These are phyloP conservation scores for Corrigiola litoralis DNA, from an alignment of 179 eudicot species.

Conservation along the genomic window DNA sequence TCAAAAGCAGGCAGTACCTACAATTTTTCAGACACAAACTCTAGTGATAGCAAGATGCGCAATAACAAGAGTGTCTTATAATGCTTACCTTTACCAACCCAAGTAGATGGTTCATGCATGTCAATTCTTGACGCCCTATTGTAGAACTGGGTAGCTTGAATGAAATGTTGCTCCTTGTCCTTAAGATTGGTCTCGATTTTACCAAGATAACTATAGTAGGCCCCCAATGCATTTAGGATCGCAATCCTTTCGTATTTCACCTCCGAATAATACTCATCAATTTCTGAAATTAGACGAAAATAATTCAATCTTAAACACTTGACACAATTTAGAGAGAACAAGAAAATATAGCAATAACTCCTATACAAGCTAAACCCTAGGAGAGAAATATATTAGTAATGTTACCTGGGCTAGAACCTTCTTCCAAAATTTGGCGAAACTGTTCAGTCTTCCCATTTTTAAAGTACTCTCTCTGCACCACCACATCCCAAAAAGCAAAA, in stretches of 20 bases:
- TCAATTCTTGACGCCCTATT: slow-evolving; percentile 93
- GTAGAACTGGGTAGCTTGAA: slow-evolving; percentile 70
- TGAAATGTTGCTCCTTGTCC: slow-evolving; percentile 74
- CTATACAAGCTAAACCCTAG: not conserved
- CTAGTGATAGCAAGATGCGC: not conserved
- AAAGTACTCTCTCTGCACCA: slow-evolving; percentile 90
- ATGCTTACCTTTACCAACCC: slow-evolving; percentile 87
- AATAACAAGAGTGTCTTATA: not conserved
- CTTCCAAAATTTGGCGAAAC: slow-evolving; percentile 84
- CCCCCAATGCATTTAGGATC: slow-evolving; percentile 89
- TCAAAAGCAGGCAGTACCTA: not conserved
- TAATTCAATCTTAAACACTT: not conserved
- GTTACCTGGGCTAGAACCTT: slow-evolving; percentile 92
- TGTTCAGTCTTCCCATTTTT: slow-evolving; percentile 88
- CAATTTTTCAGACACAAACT: not conserved
- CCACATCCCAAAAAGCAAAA: slow-evolving; percentile 4
- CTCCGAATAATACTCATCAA: slow-evolving; percentile 87
- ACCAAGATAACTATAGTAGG: slow-evolving; percentile 81
- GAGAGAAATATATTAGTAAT: not conserved
- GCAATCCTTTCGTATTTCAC: slow-evolving; percentile 94
- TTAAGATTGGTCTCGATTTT: slow-evolving; percentile 77
- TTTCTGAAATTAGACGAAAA: slow-evolving; percentile 50
- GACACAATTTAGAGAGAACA: too few relatives aligned
- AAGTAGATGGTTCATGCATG: slow-evolving; percentile 96
- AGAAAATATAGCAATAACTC: too few relatives aligned